phyloP scores from a whole-genome alignment of 345 rosid species.

The Boechera stricta region DNA sequence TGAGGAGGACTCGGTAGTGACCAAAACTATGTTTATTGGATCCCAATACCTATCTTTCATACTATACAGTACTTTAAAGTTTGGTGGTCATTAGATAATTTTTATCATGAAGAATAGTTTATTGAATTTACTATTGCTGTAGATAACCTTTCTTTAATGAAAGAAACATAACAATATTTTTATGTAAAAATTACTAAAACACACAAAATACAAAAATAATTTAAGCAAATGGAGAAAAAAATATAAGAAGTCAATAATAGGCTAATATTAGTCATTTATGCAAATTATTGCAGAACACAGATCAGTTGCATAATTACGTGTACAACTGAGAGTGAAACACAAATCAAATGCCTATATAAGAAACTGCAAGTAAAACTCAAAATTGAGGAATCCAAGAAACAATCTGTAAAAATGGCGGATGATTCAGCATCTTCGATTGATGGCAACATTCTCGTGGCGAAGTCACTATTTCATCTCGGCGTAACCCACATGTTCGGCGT shows the following conservation, averaged over 20 bases:
- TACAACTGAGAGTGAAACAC: not conserved
- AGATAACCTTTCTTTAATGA: too few relatives aligned
- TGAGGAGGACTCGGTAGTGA: not conserved
- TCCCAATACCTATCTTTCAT: not conserved
- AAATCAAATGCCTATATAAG: conserved; percentile 16
- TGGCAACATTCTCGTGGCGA: conserved; percentile 75
- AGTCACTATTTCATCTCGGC: conserved; percentile 71
- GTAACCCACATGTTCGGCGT: conserved; percentile 94
- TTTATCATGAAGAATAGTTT: too few relatives aligned
- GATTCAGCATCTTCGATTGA: conserved; percentile 50
- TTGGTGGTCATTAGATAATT: too few relatives aligned
- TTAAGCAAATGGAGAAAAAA: too few relatives aligned
- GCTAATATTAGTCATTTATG: not conserved
- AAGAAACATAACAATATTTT: too few relatives aligned
- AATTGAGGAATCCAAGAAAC: not conserved
- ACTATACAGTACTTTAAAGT: too few relatives aligned
- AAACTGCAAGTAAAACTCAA: not conserved
- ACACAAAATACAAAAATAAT: too few relatives aligned
- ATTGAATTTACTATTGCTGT: too few relatives aligned
- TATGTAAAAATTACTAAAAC: too few relatives aligned
- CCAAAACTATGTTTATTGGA: conserved; percentile 2
- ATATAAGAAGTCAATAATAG: not conserved
- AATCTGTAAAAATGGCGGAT: conserved; percentile 39
- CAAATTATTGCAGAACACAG: not conserved
- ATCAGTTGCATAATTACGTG: not conserved